Evolutionary conservation across 345 rosid genomes (phyloP).

Genomic region (Bruguiera gymnorhiza): DNA sequence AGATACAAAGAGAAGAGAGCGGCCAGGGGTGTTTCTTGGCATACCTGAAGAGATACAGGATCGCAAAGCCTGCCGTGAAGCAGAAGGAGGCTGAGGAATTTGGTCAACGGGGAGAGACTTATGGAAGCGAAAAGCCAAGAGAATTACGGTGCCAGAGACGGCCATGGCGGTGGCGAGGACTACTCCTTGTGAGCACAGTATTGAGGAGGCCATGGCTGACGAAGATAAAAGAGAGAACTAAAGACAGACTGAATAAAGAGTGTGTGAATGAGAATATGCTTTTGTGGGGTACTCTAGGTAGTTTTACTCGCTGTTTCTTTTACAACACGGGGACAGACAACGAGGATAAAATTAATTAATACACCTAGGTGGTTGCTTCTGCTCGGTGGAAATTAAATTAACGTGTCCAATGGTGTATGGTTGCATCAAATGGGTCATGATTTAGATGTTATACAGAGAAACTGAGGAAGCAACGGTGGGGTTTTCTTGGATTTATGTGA

Average conservation of each 20-base stretch:
- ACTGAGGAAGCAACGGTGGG: no score
- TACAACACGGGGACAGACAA: no score
- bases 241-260: not conserved
- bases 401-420: no score
- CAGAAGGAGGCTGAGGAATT: constrained; percentile 18
- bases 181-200: constrained; percentile 51
- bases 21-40: not conserved
- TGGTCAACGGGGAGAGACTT: constrained; percentile 31
- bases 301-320: no score
- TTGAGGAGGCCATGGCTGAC: constrained; percentile 23
- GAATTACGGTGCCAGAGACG: constrained; percentile 66
- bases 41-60: constrained; percentile 58
- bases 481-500: no score
- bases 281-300: not conserved
- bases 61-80: constrained; percentile 22
- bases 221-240: not conserved
- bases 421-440: no score
- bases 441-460: no score
- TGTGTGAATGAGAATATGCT: constrained; percentile 12
- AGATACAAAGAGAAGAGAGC: not conserved
- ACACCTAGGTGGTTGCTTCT: no score
- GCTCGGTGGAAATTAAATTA: no score
- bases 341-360: no score
- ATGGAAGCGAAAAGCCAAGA: constrained; percentile 64
- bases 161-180: constrained; percentile 78